Conservation (phyloP, 2,329 filamentous ascomycete genomes). For the Cordyceps farinosa region DNA sequence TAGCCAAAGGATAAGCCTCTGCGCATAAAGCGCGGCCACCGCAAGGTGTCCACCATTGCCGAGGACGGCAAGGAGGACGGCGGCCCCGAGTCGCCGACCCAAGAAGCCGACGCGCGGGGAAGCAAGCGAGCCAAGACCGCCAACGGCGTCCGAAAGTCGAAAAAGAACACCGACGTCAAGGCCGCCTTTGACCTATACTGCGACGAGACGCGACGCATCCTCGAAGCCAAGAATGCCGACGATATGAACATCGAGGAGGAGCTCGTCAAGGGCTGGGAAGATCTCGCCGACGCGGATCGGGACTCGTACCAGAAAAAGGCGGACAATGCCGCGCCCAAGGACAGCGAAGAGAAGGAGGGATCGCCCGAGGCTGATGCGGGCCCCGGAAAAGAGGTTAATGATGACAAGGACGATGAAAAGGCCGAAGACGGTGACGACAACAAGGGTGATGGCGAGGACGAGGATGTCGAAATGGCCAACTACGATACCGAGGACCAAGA, state of each 20-base stretch:
- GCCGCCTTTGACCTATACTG: slow-evolving; percentile 54
- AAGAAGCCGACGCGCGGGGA: slow-evolving; percentile 7
- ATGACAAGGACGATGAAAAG: slow-evolving; percentile 25
- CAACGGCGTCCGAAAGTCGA: slow-evolving; percentile 41
- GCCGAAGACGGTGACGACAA: slow-evolving; percentile 22
- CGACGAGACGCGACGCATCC: slow-evolving; percentile 43
- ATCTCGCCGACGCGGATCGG: slow-evolving; percentile 46
- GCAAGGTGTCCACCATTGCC: slow-evolving; percentile 53
- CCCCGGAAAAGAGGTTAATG: slow-evolving; percentile 27
- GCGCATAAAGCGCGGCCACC: slow-evolving; percentile 68
- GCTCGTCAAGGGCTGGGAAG: slow-evolving; percentile 53
- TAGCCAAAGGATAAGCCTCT: slow-evolving; percentile 78
- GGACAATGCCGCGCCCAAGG: slow-evolving; percentile 5
- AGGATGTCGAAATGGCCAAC: slow-evolving; percentile 48
- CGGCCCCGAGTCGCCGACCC: slow-evolving; percentile 11
- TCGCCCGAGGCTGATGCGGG: slow-evolving; percentile 18
- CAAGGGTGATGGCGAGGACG: slow-evolving; percentile 39
- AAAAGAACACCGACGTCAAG: slow-evolving; percentile 40
- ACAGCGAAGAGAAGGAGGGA: slow-evolving; percentile 27
- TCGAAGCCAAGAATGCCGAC: slow-evolving; percentile 45
- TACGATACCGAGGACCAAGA: slow-evolving; percentile 43
- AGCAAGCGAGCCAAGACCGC: slow-evolving; percentile 31
- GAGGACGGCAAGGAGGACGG: slow-evolving; percentile 36
- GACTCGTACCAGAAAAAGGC: slow-evolving; percentile 44
- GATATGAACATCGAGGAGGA: slow-evolving; percentile 49